Evolutionary conservation across 108 stramenopile genomes (phyloP), one percentile per base, ranked within the genome.

Genomic region (Skeletonema potamos): DNA sequence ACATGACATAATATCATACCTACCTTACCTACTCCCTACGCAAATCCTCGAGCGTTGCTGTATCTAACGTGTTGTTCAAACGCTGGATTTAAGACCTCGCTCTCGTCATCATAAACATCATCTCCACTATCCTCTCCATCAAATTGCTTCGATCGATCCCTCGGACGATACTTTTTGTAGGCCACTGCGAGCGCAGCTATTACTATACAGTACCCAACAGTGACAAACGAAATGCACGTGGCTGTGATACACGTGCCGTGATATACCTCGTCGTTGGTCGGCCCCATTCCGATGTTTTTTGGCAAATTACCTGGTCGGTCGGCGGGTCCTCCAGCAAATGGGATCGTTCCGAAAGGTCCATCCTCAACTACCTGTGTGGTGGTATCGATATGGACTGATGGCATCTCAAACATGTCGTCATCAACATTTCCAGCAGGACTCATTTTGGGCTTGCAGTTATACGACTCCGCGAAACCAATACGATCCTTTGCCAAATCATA

Each of bases 391-490:
- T 59, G 58, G 1, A 59, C 8, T 10, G 58, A 33, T n/a, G 58
- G 58, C 32, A 59, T 30, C 28, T 59, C 58, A 34, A 59, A 59
- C 68, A 68, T 27, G 13, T 68, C 68, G 32, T 68, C 68, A 17
- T 68, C 68, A 20, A 68, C 68, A 10, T 28, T 27, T n/a, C 66
- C 67, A 18, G 62, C 67, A 22, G 68, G n/a, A 30, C 67, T 37
- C 27, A 27, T 37, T 24, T 73, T 72, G 3, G 72, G 58, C 46
- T 37, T 33, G 72, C 84, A 84, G 24, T 64, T 65, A n/a, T 33
- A 62, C 4, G 81, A 68, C 66, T 81, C 84, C 15, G 89, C 92
- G 69, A 95, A 92, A 30, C 92, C 94, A 24, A 95, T 78, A 20
- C 82, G 68, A 55, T 82, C 62, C 22, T 85, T 72, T 24, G 85